Base-by-base conservation (phyloP, 1,284 basidiomycete species). In the Puccinia coronata region DNA sequence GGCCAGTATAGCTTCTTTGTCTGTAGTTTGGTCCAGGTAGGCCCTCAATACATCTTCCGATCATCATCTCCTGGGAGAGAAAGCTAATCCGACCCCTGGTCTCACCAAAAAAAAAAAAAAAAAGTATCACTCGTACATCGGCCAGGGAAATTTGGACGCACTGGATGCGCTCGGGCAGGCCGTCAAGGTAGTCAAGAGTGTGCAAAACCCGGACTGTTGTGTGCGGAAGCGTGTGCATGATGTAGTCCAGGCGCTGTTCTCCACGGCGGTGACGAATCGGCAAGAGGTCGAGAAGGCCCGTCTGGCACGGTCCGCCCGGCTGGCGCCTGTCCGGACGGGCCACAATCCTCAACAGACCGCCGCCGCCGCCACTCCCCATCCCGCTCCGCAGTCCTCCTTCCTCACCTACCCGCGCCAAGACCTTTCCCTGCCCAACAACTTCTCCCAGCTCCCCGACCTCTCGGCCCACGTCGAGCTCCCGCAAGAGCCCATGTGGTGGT, bases 71-170 rank as follows among this genome's bases (percentile, higher is more conserved):
- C n/a, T n/a, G n/a, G n/a, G 16, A 47, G 43, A 59, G 20, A 31
- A n/a, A 31, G 20, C 23, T 23, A 1, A 47, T 63, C 39, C 39
- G 4, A 9, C 43, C 36, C 25, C 36, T 47, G 16, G n/a, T 25
- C 43, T 69, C 41, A n/a, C 8, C 8, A 28, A 14, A 34, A 34
- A 31, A 28, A 70, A 12, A n/a, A n/a, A n/a, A n/a, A n/a, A n/a
- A n/a, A n/a, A 70, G 67, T 96, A 96, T 84, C 94, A 97, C 84
- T 95, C 93, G 0, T 97, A 92, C 90, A 94, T 93, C 14, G 89
- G 95, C 73, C 89, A 93, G 67, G 90, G 92, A 83, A 93, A 96
- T 84, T 87, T 88, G 1, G 89, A 90, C 5, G 92, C 94, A 3
- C 90, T 92, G 77, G 88, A 89, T 41, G 92, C 92, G 83, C 88